Conservation (phyloP, 208 protist species). For the Trichomonas tenax region DNA sequence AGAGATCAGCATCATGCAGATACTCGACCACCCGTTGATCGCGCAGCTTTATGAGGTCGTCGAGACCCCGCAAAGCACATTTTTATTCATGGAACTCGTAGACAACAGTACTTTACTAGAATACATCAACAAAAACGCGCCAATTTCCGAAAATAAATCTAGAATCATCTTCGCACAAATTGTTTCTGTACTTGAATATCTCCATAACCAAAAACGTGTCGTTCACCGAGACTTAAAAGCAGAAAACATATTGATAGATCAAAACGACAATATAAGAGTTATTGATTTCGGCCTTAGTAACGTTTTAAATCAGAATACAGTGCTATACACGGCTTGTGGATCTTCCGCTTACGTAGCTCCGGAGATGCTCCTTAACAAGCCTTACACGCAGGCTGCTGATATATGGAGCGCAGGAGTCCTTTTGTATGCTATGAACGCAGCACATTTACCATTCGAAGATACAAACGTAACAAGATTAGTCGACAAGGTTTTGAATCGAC, state of each 20-base stretch:
- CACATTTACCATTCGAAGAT: conserved; percentile 8
- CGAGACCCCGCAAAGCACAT: background rate
- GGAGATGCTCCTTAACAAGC: background rate
- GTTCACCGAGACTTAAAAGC: background rate
- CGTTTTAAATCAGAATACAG: background rate
- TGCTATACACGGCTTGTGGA: background rate
- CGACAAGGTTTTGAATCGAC: background rate
- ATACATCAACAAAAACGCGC: background rate
- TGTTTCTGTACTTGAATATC: background rate
- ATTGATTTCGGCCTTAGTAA: conserved; percentile 9
- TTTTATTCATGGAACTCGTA: background rate
- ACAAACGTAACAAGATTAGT: background rate
- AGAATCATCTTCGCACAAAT: background rate
- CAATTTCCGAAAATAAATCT: background rate
- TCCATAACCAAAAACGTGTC: background rate
- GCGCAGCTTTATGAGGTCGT: background rate
- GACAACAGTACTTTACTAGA: background rate
- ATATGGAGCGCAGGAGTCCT: conserved; percentile 7
- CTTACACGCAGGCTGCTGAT: background rate
- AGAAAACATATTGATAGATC: background rate
- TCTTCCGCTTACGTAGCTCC: background rate
- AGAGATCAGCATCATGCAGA: background rate
- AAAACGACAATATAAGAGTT: background rate
- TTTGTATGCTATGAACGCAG: background rate
- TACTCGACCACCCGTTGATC: background rate